phyloP scores from a whole-genome alignment of 176 grass and related monocot genomes.

The Poa annua region DNA sequence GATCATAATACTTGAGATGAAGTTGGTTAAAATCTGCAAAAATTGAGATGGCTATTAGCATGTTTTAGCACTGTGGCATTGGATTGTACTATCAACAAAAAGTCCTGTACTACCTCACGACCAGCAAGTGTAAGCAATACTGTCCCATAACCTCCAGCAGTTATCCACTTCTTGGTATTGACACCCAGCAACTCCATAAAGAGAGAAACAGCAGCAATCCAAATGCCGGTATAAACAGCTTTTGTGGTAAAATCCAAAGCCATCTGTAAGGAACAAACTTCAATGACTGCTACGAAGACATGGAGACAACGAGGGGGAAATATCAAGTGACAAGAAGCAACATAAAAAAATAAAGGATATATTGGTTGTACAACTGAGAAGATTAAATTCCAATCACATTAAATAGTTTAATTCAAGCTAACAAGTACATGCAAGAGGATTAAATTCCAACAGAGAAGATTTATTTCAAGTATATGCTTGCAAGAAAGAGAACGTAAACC shows the following conservation, averaged over 20 bases:
- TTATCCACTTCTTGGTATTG: constrained; percentile 96
- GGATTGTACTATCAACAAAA: constrained; percentile 21
- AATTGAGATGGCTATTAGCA: constrained; percentile 37
- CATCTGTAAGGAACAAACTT: constrained; percentile 76
- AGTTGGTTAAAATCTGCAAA: constrained; percentile 93
- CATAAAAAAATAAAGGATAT: not conserved
- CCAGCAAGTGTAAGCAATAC: constrained; percentile 97
- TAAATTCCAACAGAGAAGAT: too few species aligned
- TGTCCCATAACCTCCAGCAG: constrained; percentile 96
- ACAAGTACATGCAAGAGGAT: not conserved
- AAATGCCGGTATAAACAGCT: constrained; percentile 87
- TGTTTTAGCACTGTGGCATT: constrained; percentile 14
- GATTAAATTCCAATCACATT: not conserved
- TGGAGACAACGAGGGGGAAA: not conserved
- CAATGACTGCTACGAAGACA: constrained; percentile 4
- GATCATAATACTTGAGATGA: constrained; percentile 96
- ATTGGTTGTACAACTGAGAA: not conserved
- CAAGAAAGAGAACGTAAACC: not conserved
- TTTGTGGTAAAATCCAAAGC: constrained; percentile 82
- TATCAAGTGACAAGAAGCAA: not conserved
- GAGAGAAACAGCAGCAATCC: constrained; percentile 87
- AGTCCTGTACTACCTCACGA: constrained; percentile 76
- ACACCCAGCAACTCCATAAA: constrained; percentile 98
- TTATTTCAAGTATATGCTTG: constrained; percentile 17
- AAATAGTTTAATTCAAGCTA: constrained; percentile 13